phyloP scores from a whole-genome alignment of 306 rosid genomes.

The Sophora flavescens region DNA sequence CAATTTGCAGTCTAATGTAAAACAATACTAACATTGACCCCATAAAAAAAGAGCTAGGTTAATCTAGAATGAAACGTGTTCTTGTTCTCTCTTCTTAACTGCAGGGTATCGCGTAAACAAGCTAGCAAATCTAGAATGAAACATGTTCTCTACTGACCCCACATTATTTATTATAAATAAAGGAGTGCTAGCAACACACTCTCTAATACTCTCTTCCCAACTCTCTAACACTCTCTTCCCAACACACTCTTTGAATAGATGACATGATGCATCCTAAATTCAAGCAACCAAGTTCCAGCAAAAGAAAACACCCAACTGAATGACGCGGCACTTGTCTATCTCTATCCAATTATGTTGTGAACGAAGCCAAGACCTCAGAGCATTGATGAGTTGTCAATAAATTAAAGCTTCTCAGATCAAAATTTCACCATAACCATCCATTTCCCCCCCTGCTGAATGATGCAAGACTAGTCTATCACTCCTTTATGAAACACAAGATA shows the following conservation, averaged over 20 bases:
- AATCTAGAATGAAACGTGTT: conserved; percentile 32
- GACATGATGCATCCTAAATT: conserved; percentile 22
- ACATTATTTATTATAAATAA: neutral
- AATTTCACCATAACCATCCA: conserved; percentile 17
- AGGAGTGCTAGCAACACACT: no score
- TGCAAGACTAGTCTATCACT: conserved; percentile 17
- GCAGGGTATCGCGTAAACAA: neutral
- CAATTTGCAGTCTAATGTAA: neutral
- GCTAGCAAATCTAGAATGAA: conserved; percentile 33
- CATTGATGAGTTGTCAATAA: neutral
- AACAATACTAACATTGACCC: neutral
- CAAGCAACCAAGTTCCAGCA: conserved; percentile 2
- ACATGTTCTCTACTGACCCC: conserved; percentile 28
- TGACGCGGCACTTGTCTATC: conserved; percentile 15
- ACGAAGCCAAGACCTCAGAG: neutral
- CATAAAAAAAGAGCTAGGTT: neutral
- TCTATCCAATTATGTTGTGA: neutral
- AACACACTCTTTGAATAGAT: no score
- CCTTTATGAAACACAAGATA: neutral
- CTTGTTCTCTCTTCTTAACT: conserved; percentile 14
- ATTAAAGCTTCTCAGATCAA: conserved; percentile 17
- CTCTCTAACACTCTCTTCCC: no score
- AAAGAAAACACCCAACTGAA: conserved; percentile 21
- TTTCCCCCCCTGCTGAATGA: conserved; percentile 14
- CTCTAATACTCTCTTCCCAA: no score